Conservation (phyloP, 805 yeast species). For the Starmerella bombicola region DNA sequence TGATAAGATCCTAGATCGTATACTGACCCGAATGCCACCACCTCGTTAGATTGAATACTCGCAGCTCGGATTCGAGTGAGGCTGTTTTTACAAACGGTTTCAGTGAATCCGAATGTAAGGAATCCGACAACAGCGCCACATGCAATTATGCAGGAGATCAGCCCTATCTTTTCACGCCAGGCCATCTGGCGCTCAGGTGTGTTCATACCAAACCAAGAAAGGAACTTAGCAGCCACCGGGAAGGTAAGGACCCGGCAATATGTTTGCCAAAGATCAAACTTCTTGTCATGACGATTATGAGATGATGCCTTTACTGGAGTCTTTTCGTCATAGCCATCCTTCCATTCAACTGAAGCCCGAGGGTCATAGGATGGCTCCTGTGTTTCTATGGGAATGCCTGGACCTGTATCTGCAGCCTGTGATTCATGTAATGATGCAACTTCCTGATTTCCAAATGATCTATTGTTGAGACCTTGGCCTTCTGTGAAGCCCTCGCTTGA, state of each 20-base stretch:
- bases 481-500: not conserved
- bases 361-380: not conserved
- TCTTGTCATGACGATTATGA: constrained; percentile 18
- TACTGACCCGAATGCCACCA: constrained; percentile 74
- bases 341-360: not conserved
- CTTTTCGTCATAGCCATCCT: constrained; percentile 10
- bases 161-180: constrained; percentile 92
- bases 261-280: constrained; percentile 52
- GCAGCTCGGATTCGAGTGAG: constrained; percentile 43
- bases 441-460: not conserved
- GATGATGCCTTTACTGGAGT: constrained; percentile 5
- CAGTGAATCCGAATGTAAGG: constrained; percentile 81
- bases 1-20: constrained; percentile 53
- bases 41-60: constrained; percentile 45
- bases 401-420: constrained; percentile 16
- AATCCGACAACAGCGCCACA: constrained; percentile 72
- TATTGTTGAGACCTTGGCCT: not conserved
- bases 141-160: constrained; percentile 58
- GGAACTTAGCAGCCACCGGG: constrained; percentile 77
- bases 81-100: constrained; percentile 53
- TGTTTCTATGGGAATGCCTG: constrained; percentile 1
- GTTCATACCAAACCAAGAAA: constrained; percentile 62
- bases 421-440: not conserved
- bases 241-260: constrained; percentile 75
- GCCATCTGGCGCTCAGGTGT: constrained; percentile 79